Conservation (phyloP, 31 red algal genomes). For the Odonthalia washingtoniensis region DNA sequence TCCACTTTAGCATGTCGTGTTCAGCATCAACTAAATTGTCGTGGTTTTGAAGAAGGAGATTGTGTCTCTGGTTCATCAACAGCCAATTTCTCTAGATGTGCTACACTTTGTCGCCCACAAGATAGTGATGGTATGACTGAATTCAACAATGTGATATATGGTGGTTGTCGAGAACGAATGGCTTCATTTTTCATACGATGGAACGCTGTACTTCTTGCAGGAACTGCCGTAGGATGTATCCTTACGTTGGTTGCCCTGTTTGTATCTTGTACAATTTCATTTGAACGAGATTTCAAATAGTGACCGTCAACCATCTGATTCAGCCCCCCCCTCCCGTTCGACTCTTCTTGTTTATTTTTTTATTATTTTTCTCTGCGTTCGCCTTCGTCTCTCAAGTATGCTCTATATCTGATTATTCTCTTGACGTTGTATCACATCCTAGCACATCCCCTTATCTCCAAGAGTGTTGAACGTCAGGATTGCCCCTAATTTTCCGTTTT, state of each 20-base stretch:
- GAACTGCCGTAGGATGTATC: constrained; percentile 53
- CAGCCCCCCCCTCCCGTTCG: no score
- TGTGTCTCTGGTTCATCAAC: constrained; percentile 43
- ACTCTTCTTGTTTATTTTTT: no score
- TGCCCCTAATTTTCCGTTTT: no score
- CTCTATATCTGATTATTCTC: no score
- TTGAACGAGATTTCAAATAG: constrained; percentile 59
- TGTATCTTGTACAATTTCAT: constrained; percentile 68
- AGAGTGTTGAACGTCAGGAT: no score
- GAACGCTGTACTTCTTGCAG: constrained; percentile 66
- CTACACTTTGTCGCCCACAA: constrained; percentile 56
- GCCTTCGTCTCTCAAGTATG: no score
- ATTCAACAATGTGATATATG: constrained; percentile 49
- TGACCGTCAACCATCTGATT: no score
- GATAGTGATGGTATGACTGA: constrained; percentile 49
- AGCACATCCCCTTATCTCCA: no score
- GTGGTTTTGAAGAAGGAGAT: constrained; percentile 70
- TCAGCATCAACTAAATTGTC: constrained; percentile 65
- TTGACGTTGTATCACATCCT: no score
- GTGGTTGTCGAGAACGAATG: constrained; percentile 58
- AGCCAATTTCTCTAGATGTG: constrained; percentile 68
- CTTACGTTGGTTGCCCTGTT: constrained; percentile 61
- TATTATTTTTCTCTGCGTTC: no score
- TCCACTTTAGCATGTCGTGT: constrained; percentile 56
- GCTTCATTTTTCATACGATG: constrained; percentile 60